phyloP scores from a whole-genome alignment of 768 basidiomycete genomes.

The Serendipita sp. region DNA sequence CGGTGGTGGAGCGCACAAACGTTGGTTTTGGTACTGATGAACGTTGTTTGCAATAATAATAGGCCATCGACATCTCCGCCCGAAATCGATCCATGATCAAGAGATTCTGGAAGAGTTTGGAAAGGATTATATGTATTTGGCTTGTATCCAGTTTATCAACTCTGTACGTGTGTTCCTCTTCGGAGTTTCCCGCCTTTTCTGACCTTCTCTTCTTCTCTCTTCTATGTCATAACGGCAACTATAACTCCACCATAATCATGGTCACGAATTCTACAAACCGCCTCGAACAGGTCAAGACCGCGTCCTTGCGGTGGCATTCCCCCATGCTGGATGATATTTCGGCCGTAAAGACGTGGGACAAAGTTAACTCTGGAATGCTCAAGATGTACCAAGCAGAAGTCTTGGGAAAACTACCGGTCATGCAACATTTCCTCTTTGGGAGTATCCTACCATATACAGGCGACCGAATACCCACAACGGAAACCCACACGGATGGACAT shows the following conservation, averaged over 20 bases:
- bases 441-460: slow-evolving; percentile 53
- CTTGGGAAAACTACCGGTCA: slow-evolving; percentile 82
- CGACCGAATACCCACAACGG: slow-evolving; percentile 28
- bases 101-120: slow-evolving; percentile 88
- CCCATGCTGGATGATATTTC: slow-evolving; percentile 99
- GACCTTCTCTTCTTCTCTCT: not conserved
- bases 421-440: slow-evolving; percentile 93
- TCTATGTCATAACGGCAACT: too few relatives aligned
- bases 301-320: slow-evolving; percentile 91
- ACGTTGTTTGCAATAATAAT: not conserved
- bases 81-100: slow-evolving; percentile 80
- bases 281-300: slow-evolving; percentile 69
- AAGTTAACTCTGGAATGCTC: slow-evolving; percentile 89
- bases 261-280: too few relatives aligned
- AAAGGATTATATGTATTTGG: slow-evolving; percentile 90
- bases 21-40: too few relatives aligned
- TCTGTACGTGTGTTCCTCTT: slow-evolving; percentile 36
- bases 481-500: slow-evolving; percentile 7
- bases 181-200: not conserved
- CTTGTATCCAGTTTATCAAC: slow-evolving; percentile 91
- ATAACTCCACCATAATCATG: too few relatives aligned
- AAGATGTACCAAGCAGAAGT: slow-evolving; percentile 98
- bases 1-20: too few relatives aligned
- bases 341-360: slow-evolving; percentile 88
- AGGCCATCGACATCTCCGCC: slow-evolving; percentile 82